These are phyloP conservation scores for Piloderma croceum DNA, from an alignment of 768 basidiomycete species.

Conservation along the genomic window DNA sequence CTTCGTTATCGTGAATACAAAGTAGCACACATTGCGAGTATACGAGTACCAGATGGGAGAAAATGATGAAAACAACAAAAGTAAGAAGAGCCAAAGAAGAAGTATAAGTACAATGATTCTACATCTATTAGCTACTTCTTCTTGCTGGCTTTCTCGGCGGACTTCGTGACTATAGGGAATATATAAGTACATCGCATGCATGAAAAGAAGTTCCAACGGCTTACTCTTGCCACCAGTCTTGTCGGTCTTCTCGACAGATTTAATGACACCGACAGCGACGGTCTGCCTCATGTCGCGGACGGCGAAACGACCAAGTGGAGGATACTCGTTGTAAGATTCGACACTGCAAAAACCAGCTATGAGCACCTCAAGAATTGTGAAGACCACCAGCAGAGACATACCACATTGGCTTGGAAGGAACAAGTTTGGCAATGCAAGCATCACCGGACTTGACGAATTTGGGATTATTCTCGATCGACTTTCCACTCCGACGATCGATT, in stretches of 20 bases:
- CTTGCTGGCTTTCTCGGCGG: constrained; percentile 94
- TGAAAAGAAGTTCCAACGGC: constrained; percentile 14
- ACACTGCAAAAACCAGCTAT: constrained; percentile 41
- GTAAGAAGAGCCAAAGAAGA: constrained; percentile 43
- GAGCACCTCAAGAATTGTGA: constrained; percentile 20
- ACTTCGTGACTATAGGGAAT: constrained; percentile 69
- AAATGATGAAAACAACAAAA: constrained; percentile 33
- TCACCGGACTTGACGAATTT: constrained; percentile 99
- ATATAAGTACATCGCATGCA: constrained; percentile 1
- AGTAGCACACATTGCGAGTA: constrained; percentile 33
- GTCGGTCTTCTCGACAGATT: constrained; percentile 93
- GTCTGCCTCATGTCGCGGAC: constrained; percentile 99
- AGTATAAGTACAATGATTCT: constrained; percentile 60
- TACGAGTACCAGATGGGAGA: constrained; percentile 19
- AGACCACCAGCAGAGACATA: neutral
- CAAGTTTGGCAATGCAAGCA: constrained; percentile 96
- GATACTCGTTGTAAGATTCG: constrained; percentile 94
- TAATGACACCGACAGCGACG: constrained; percentile 98
- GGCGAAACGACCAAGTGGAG: constrained; percentile 98
- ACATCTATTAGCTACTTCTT: constrained; percentile 92
- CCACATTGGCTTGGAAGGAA: constrained; percentile 92
- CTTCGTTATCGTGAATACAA: constrained; percentile 46
- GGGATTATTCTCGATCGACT: constrained; percentile 79
- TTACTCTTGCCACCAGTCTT: constrained; percentile 82
- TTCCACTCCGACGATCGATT: constrained; percentile 98